phyloP scores from a whole-genome alignment of 1,284 basidiomycete species.

The Gomphus sp. region DNA sequence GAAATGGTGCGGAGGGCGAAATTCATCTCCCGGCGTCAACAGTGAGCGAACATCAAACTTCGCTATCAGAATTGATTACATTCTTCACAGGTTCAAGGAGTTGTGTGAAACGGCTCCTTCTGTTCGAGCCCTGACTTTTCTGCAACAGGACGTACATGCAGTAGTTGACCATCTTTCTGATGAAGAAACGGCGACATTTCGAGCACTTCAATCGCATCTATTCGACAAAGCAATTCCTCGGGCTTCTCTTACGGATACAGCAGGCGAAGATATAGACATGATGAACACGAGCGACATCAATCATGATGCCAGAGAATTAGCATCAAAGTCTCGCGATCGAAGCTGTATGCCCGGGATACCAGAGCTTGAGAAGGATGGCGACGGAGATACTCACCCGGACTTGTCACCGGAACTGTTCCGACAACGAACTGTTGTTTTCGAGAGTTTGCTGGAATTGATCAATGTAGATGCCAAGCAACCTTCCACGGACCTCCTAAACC shows the following conservation, averaged over 20 bases:
- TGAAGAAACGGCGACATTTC: constrained; percentile 53
- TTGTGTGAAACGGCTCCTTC: constrained; percentile 59
- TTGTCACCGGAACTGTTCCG: constrained; percentile 30
- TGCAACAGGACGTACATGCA: constrained; percentile 57
- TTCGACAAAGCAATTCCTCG: constrained; percentile 28
- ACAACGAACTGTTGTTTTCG: constrained; percentile 60
- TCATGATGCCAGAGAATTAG: constrained; percentile 6
- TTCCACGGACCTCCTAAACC: constrained; percentile 41
- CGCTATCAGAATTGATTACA: not conserved
- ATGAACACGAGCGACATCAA: constrained; percentile 11
- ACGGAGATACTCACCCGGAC: not conserved
- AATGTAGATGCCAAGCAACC: constrained; percentile 58
- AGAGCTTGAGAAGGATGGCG: constrained; percentile 2
- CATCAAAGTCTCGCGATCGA: not conserved
- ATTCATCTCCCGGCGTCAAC: constrained; percentile 57
- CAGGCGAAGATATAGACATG: constrained; percentile 11
- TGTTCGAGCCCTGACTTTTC: constrained; percentile 59
- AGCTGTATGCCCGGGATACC: not conserved
- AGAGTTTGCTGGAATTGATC: constrained; percentile 53
- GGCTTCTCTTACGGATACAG: constrained; percentile 9
- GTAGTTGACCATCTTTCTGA: constrained; percentile 60
- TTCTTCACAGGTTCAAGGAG: constrained; percentile 54
- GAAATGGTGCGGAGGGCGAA: constrained; percentile 52
- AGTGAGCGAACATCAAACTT: constrained; percentile 33
- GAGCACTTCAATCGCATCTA: constrained; percentile 58